These are phyloP conservation scores for Sclerotinia borealis DNA, from an alignment of 2,329 filamentous ascomycete genomes.

Conservation along the genomic window DNA sequence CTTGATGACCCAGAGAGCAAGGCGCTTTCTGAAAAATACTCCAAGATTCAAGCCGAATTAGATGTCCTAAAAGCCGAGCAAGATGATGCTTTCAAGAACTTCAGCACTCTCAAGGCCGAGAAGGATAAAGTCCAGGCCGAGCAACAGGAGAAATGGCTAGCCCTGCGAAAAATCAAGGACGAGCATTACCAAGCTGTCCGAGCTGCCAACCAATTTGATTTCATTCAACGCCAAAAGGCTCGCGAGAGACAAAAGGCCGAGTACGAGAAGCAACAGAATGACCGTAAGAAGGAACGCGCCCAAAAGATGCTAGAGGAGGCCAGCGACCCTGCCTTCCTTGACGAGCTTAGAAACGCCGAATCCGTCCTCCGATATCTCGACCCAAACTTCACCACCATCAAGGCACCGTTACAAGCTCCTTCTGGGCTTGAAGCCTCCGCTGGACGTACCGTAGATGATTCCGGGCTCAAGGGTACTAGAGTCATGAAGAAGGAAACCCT, in stretches of 20 bases:
- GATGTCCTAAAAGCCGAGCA: conserved; percentile 88
- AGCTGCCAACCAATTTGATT: conserved; percentile 78
- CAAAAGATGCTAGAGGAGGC: conserved; percentile 74
- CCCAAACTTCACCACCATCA: conserved; percentile 57
- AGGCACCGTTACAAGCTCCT: conserved; percentile 60
- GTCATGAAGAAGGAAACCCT: conserved; percentile 87
- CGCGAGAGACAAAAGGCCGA: conserved; percentile 77
- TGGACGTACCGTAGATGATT: conserved; percentile 76
- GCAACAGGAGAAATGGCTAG: conserved; percentile 79
- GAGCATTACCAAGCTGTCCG: conserved; percentile 76
- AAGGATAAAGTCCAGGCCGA: conserved; percentile 75
- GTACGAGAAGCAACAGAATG: conserved; percentile 64
- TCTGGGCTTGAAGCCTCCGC: conserved; percentile 73
- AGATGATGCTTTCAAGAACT: conserved; percentile 82
- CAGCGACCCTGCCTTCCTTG: conserved; percentile 79
- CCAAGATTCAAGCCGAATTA: conserved; percentile 77
- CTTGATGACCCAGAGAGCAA: conserved; percentile 89
- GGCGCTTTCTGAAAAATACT: conserved; percentile 81
- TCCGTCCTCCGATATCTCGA: conserved; percentile 88
- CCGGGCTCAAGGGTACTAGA: conserved; percentile 78
- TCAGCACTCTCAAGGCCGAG: conserved; percentile 80
- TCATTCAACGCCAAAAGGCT: conserved; percentile 68
- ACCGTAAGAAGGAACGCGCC: conserved; percentile 70
- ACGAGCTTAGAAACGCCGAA: conserved; percentile 87
- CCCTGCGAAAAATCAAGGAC: conserved; percentile 83